Percentiles rank a stretch among this genome's conserved stretches.
Conservation (phyloP, 257 asterid species). For the Ajuga chamaepitys region DNA sequence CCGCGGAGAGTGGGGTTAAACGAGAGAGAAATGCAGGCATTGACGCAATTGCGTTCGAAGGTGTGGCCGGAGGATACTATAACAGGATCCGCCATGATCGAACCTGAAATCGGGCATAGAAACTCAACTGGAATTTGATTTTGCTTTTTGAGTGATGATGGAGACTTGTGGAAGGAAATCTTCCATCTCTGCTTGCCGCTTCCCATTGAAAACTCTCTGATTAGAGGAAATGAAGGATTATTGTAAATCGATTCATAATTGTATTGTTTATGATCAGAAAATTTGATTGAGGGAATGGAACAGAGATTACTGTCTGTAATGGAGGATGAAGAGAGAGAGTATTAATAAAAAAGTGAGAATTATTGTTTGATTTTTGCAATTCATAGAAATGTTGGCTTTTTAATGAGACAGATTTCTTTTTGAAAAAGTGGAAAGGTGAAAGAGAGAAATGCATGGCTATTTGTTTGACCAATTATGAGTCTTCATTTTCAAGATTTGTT, state of each 20-base stretch:
- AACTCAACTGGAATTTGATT: constrained; percentile 50
- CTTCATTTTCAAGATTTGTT: constrained; percentile 16
- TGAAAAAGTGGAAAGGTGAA: neutral
- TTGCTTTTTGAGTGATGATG: constrained; percentile 22
- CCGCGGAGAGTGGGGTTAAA: constrained; percentile 50
- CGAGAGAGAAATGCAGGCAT: constrained; percentile 61
- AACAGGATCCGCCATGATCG: constrained; percentile 89
- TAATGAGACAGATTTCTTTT: neutral
- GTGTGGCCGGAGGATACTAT: constrained; percentile 82
- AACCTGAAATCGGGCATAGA: constrained; percentile 61
- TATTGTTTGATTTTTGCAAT: neutral
- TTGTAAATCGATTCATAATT: no score
- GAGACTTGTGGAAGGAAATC: constrained; percentile 53
- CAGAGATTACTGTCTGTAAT: neutral
- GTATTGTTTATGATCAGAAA: neutral
- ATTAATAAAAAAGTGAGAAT: neutral
- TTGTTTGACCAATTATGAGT: constrained; percentile 23
- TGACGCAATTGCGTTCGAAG: constrained; percentile 70
- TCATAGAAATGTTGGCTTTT: neutral
- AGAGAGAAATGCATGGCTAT: constrained; percentile 7
- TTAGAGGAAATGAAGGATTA: neutral
- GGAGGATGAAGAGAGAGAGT: neutral
- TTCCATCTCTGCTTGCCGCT: constrained; percentile 63
- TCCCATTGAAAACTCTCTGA: constrained; percentile 18
- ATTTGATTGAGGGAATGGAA: neutral